Conservation (phyloP, 495 filamentous ascomycete genomes). For the Neurospora sp. region DNA sequence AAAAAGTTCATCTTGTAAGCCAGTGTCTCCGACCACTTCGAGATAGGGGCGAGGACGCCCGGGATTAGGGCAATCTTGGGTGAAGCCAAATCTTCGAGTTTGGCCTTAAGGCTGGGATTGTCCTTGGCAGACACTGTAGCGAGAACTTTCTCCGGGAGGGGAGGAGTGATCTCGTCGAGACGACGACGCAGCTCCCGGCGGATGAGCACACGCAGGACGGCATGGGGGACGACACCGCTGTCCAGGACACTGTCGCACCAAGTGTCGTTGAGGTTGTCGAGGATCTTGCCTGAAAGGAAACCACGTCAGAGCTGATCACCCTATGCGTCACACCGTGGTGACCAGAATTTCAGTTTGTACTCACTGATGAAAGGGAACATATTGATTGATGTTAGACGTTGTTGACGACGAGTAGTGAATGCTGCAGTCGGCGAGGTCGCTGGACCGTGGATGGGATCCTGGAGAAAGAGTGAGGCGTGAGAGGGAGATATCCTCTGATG, state of each 20-base stretch:
- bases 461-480: not conserved
- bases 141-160: not conserved
- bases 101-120: not conserved
- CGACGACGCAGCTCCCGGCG: slow-evolving; percentile 45
- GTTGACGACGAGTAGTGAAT: not conserved
- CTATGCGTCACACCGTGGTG: not conserved
- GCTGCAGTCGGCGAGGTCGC: not conserved
- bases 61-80: slow-evolving; percentile 24
- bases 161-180: slow-evolving; percentile 28
- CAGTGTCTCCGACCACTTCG: slow-evolving; percentile 21
- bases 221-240: slow-evolving; percentile 46
- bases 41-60: not conserved
- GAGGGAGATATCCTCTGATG: not conserved
- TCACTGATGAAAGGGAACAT: not conserved
- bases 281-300: not conserved
- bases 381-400: not conserved
- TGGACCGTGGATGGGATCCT: not conserved
- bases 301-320: not conserved
- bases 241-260: slow-evolving; percentile 35
- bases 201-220: slow-evolving; percentile 47
- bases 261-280: slow-evolving; percentile 1
- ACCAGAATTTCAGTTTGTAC: not conserved
- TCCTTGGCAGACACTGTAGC: not conserved
- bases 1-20: slow-evolving; percentile 49
- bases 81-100: slow-evolving; percentile 8